Base-by-base conservation (phyloP, 208 protist genomes). In the Ichthyophonus hoferi region DNA sequence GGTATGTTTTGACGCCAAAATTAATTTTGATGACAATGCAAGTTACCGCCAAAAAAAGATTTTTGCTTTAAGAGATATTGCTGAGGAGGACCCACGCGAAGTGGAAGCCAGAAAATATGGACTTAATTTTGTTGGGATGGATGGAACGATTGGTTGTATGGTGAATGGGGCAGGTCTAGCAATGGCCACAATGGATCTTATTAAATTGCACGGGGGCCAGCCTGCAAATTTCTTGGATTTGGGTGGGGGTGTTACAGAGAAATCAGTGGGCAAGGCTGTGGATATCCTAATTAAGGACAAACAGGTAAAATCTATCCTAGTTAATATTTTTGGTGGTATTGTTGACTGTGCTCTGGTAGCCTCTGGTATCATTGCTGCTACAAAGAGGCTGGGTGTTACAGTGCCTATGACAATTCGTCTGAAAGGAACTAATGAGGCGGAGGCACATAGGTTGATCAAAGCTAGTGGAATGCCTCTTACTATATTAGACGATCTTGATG, bases 171-270 rank as follows among this genome's bases (percentile, higher is more conserved):
- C 97, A 38, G 98, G 97, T 90, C 96, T 99, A 7, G 98, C 98
- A 78, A 99, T 99, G 98, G 98, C 98, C 34, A 99, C 98, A 40
- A 99, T 99, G 98, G 98, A 99, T 91, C 97, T 99, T 91, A 99
- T 99, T 90, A 98, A 98, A 87, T 93, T 99, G 24, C 93, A 98
- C 91, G 88, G 98, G 85, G 98, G 98, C 79, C 95, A 93, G 67
- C 98, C 98, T 42, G 98, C 98, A 41, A 99, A 99, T 97, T 99
- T 99, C 94, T 96, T 99, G 39, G 98, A 99, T 88, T 96, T 99
- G 58, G 98, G 98, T 91, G 98, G 98, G 88, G 96, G 90, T 81
- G 92, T 91, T 35, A 91, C 84, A 35, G 93, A 88, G 34, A 1
- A 79, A 34, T 96, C 98, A 92, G 98, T 99, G 85, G 95, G 94